phyloP scores from a whole-genome alignment of 805 yeast genomes.

The Metschnikowia noctiluminum region DNA sequence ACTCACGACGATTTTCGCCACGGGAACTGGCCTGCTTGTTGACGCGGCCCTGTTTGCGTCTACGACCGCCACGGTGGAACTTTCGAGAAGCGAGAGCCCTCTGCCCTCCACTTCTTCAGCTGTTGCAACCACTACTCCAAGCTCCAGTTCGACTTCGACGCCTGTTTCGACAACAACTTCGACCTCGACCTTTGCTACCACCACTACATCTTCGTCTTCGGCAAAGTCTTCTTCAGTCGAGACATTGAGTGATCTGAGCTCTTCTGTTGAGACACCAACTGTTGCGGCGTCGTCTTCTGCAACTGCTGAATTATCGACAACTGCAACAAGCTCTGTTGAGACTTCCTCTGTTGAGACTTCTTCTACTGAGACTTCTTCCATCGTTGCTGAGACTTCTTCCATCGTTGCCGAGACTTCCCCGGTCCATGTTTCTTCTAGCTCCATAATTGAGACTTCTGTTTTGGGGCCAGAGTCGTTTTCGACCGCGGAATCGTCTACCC shows the following conservation, averaged over 20 bases:
- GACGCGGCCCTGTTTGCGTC: conserved; percentile 3
- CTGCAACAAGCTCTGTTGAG: background rate
- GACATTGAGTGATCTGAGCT: background rate
- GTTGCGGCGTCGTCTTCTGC: background rate
- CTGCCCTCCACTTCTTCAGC: conserved; percentile 1
- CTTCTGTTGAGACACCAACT: background rate
- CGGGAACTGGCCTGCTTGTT: conserved; percentile 16
- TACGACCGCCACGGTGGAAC: background rate
- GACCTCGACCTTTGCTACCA: conserved; percentile 1
- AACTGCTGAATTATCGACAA: conserved; percentile 2
- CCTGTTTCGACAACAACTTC: background rate
- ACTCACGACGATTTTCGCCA: conserved; percentile 24
- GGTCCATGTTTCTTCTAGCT: too few relatives aligned
- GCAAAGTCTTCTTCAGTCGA: background rate
- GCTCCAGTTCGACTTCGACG: background rate
- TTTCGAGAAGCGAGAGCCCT: background rate
- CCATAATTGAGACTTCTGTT: too few relatives aligned
- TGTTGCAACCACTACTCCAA: background rate
- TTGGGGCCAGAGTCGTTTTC: background rate
- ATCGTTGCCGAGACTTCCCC: background rate
- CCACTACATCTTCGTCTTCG: conserved; percentile 5
- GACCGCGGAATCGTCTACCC: background rate
- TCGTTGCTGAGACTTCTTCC: background rate
- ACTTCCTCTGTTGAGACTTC: background rate
- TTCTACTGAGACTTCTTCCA: background rate